A percentile compares a stretch with the other conserved stretches of the same genome.
phyloP scores from a whole-genome alignment of 2,329 filamentous ascomycete species.

The Fusarium pseudoanthophilum region DNA sequence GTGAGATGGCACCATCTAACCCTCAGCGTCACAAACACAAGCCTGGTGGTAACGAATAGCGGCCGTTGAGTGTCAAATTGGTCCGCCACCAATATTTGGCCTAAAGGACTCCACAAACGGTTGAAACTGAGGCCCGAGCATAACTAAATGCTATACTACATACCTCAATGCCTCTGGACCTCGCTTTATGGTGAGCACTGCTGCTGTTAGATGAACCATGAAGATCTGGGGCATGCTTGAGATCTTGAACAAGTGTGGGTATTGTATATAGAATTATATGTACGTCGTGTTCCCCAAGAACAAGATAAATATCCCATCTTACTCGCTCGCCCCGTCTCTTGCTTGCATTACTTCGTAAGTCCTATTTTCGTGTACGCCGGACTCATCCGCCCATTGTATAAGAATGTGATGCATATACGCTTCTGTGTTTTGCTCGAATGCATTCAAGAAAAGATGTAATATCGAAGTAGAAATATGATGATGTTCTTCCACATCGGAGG shows the following conservation, averaged over 20 bases:
- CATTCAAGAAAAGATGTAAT: conserved; percentile 4
- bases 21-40: conserved; percentile 5
- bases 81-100: conserved; percentile 5
- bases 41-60: conserved; percentile 21
- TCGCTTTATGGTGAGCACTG: background rate
- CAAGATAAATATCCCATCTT: conserved; percentile 16
- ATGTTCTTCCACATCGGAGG: conserved; percentile 3
- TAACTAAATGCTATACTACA: background rate
- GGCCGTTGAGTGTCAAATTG: conserved; percentile 22
- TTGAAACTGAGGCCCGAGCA: background rate
- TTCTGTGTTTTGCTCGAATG: conserved; percentile 8
- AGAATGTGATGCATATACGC: conserved; percentile 14
- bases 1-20: background rate
- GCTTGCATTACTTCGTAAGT: conserved; percentile 37
- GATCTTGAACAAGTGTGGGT: conserved; percentile 37
- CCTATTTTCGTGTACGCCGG: conserved; percentile 30
- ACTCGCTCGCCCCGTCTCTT: conserved; percentile 7
- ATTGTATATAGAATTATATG: conserved; percentile 37
- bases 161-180: background rate
- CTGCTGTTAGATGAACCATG: background rate
- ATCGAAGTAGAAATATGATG: conserved; percentile 7
- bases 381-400: conserved; percentile 13
- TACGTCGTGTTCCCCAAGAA: conserved; percentile 18
- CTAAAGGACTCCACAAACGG: background rate
- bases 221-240: background rate